phyloP scores from a whole-genome alignment of 768 basidiomycete species.

The Ramaria sp. region DNA sequence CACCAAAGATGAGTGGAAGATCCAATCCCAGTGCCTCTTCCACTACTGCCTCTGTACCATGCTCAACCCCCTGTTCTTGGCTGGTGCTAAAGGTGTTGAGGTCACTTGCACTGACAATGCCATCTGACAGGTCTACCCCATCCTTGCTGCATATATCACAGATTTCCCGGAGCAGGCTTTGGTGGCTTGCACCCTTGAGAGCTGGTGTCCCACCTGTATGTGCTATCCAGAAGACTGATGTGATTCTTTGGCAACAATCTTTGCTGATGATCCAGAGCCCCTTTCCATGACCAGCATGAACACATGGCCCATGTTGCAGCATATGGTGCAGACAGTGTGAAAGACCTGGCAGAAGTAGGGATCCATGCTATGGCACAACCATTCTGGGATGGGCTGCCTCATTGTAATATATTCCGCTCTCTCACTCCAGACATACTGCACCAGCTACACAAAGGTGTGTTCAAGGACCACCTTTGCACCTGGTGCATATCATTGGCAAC shows the following conservation, averaged over 20 bases:
- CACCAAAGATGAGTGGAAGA: too few relatives aligned
- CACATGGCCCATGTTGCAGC: not conserved
- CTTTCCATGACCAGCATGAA: not conserved
- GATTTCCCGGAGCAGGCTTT: conserved; percentile 39
- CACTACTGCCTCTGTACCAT: conserved; percentile 27
- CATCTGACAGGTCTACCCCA: conserved; percentile 22
- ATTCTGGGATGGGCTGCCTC: too few relatives aligned
- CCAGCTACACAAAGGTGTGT: conserved; percentile 37
- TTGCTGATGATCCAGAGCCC: not conserved
- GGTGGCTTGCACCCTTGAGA: conserved; percentile 15
- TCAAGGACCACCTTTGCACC: too few relatives aligned
- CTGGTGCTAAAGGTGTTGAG: conserved; percentile 20
- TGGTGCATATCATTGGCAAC: too few relatives aligned
- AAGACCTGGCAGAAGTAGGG: not conserved
- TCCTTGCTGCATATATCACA: conserved; percentile 28
- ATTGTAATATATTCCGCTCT: conserved; percentile 26
- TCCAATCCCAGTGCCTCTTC: conserved; percentile 21
- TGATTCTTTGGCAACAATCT: conserved; percentile 6
- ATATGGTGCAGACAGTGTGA: not conserved
- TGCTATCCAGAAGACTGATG: conserved; percentile 28
- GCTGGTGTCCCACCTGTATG: too few relatives aligned
- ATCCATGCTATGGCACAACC: conserved; percentile 11
- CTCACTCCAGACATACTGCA: conserved; percentile 36
- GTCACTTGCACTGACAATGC: conserved; percentile 28
- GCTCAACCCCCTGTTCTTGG: conserved; percentile 21